A percentile compares a stretch with the other conserved stretches of the same genome.
Evolutionary conservation across 1,284 basidiomycete species (phyloP).

Genomic region (Naganishia sp.): DNA sequence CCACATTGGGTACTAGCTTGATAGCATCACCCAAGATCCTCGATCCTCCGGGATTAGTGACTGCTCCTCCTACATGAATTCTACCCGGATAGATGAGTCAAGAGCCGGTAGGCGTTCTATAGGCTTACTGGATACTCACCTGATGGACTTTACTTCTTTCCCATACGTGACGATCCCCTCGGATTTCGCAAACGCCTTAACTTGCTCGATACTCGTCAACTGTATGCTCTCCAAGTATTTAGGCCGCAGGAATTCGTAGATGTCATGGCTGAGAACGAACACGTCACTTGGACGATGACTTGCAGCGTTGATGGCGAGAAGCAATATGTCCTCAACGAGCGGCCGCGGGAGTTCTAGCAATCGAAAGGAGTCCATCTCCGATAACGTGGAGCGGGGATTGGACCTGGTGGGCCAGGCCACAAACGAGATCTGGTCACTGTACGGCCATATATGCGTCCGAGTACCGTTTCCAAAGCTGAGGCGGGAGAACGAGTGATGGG

Average conservation of each 20-base stretch:
- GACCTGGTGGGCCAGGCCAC: no score
- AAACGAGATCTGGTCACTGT: not conserved
- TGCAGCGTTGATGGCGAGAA: slow-evolving; percentile 11
- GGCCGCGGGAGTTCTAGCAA: slow-evolving; percentile 23
- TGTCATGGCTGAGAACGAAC: slow-evolving; percentile 13
- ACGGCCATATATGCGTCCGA: not conserved
- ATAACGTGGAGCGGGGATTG: no score
- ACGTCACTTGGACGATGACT: not conserved
- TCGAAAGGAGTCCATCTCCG: slow-evolving; percentile 5
- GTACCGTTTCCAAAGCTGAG: no score
- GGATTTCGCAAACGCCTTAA: slow-evolving; percentile 19
- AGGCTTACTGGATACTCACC: not conserved
- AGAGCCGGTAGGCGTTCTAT: not conserved
- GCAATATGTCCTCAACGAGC: slow-evolving; percentile 22
- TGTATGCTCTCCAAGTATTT: slow-evolving; percentile 1
- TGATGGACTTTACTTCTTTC: slow-evolving; percentile 6
- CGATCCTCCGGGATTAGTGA: slow-evolving; percentile 22
- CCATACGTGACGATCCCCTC: slow-evolving; percentile 17
- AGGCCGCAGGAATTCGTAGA: slow-evolving; percentile 18
- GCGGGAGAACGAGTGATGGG: not conserved
- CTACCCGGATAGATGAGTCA: not conserved
- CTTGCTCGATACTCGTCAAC: slow-evolving; percentile 19
- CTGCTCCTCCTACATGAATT: slow-evolving; percentile 22
- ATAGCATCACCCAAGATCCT: slow-evolving; percentile 24
- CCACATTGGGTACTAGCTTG: slow-evolving; percentile 16